phyloP scores from a whole-genome alignment of 305 asterid genomes.

The Fraxinus sp. region DNA sequence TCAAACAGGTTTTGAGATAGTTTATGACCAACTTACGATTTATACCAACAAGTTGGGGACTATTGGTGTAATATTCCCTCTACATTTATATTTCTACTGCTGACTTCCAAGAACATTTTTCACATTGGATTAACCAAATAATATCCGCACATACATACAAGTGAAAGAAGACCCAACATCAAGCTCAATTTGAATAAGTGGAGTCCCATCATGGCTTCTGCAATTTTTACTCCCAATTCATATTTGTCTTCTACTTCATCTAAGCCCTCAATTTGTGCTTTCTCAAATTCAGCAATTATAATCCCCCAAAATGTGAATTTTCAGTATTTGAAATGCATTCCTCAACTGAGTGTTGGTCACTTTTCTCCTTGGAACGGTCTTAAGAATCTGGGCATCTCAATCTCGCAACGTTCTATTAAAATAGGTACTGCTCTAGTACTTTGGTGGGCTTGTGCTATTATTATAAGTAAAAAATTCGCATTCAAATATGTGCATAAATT shows the following conservation, averaged over 20 bases:
- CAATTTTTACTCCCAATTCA: neutral
- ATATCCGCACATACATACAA: neutral
- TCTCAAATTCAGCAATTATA: neutral
- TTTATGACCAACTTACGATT: neutral
- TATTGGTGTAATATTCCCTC: neutral
- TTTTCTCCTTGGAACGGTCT: conserved; percentile 10
- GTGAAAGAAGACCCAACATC: neutral
- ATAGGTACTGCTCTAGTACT: neutral
- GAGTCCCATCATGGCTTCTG: neutral
- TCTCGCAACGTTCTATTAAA: neutral
- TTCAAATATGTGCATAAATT: neutral
- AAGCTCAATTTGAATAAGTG: neutral
- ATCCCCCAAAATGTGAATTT: neutral
- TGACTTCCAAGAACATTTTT: neutral
- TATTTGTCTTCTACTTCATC: neutral
- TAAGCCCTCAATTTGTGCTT: neutral
- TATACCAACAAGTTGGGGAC: neutral
- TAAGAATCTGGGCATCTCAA: conserved; percentile 8
- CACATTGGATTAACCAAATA: neutral
- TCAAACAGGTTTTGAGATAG: neutral
- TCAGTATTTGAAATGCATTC: neutral
- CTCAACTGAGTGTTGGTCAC: neutral
- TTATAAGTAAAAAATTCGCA: neutral
- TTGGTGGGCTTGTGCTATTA: neutral
- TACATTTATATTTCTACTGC: neutral